Conservation (phyloP, 2,329 filamentous ascomycete genomes). For the Cyphellophora europaea region DNA sequence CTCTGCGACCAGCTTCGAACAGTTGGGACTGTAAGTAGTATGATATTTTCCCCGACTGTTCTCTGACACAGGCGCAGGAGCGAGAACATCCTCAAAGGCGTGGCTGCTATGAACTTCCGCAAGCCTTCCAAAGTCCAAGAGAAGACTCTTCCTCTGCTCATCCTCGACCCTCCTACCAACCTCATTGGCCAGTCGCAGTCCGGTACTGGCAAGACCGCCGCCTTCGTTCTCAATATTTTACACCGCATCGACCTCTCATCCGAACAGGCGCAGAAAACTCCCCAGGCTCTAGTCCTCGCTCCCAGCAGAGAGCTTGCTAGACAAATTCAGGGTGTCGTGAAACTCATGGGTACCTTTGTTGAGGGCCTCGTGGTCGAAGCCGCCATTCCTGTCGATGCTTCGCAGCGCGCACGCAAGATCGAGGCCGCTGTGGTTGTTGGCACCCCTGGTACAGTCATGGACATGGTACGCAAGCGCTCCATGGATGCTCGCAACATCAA, state of each 20-base stretch:
- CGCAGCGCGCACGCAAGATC: conserved; percentile 59
- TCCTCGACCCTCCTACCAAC: conserved; percentile 77
- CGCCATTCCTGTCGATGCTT: conserved; percentile 67
- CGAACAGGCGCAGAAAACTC: conserved; percentile 44
- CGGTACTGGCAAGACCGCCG: conserved; percentile 94
- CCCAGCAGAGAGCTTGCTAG: conserved; percentile 90
- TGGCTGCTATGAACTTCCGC: conserved; percentile 74
- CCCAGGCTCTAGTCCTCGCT: conserved; percentile 81
- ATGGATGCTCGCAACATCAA: conserved; percentile 65
- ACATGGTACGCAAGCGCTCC: conserved; percentile 68
- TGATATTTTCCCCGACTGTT: not conserved
- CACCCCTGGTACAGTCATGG: conserved; percentile 86
- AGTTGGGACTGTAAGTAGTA: conserved; percentile 67
- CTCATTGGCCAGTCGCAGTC: conserved; percentile 99
- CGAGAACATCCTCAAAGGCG: conserved; percentile 58
- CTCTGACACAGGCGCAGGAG: conserved; percentile 5
- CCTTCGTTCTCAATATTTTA: conserved; percentile 87
- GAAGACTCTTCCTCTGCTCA: conserved; percentile 79
- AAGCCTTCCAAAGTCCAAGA: conserved; percentile 98
- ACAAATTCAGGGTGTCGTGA: conserved; percentile 82
- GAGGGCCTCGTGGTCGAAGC: conserved; percentile 65
- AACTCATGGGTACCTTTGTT: conserved; percentile 76
- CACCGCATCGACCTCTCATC: conserved; percentile 69
- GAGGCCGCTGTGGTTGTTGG: conserved; percentile 77
- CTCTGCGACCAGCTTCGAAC: conserved; percentile 73